Conservation (phyloP, 2,329 filamentous ascomycete genomes). For the Laburnicola sp. region DNA sequence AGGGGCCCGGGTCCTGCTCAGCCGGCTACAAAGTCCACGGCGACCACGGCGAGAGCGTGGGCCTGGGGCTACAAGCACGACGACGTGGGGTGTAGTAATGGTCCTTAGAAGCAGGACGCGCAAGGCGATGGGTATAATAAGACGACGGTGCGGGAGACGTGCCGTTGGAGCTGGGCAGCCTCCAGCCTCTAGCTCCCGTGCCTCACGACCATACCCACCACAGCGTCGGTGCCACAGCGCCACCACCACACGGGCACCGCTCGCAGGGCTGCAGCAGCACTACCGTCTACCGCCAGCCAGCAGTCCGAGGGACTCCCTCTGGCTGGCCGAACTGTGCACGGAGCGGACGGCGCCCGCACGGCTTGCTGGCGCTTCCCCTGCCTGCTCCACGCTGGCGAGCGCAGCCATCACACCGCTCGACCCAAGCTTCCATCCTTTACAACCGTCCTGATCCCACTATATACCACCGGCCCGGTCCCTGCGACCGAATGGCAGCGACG, state of each 20-base stretch:
- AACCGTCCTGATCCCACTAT: background rate
- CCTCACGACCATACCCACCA: background rate
- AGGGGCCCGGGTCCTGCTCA: slow-evolving; percentile 32
- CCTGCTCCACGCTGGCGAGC: background rate
- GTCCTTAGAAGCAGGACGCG: background rate
- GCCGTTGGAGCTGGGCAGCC: slow-evolving; percentile 14
- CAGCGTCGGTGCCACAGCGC: slow-evolving; percentile 3
- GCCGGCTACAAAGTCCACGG: slow-evolving; percentile 17
- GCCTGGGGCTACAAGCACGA: slow-evolving; percentile 24
- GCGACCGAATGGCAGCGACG: background rate
- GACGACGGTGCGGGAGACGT: slow-evolving; percentile 24
- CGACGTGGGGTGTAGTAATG: slow-evolving; percentile 23
- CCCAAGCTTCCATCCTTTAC: background rate
- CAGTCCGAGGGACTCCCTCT: background rate
- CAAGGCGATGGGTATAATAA: too few species aligned
- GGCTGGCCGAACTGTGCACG: slow-evolving; percentile 3
- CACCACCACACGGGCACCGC: background rate
- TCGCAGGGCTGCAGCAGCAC: slow-evolving; percentile 15
- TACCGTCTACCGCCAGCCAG: slow-evolving; percentile 11
- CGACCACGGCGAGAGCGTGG: slow-evolving; percentile 20
- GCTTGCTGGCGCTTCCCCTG: background rate
- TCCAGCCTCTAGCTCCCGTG: slow-evolving; percentile 13
- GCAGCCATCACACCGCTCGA: slow-evolving; percentile 4
- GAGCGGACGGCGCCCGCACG: background rate
- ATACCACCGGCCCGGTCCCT: slow-evolving; percentile 4